Base-by-base conservation (phyloP, 169 alveolate genomes). In the Plasmodium coatneyi region DNA sequence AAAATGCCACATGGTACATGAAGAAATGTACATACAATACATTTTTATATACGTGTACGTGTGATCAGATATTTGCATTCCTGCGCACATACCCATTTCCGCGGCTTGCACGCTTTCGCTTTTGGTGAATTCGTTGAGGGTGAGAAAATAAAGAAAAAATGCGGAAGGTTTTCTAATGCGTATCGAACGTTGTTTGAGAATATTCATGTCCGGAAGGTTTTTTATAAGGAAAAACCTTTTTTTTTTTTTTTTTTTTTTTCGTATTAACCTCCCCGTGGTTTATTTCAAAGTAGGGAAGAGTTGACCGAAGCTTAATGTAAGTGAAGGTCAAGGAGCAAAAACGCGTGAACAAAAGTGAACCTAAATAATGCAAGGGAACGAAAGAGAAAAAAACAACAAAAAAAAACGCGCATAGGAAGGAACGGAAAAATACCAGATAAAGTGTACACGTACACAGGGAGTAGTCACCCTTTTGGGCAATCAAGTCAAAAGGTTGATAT, bases 221-320 rank as follows among this genome's bases (percentile, higher is more conserved):
- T 79, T 79, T 79, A 36, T 32, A 49, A 79, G 32, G 56, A 41
- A 79, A 79, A 76, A 2, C n/a, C 3, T 22, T 60, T 82, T 56
- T 82, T 82, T 52, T 82, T 56, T 82, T 82, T 82, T 46, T 82
- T 46, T 10, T 52, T 30, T 54, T 32, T 3, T 82, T 43, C 34
- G 16, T 28, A 12, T 5, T 66, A 0, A 0, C 76, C 36, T n/a
- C 76, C 36, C 76, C 30, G 14, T 19, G 41, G 30, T 25, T 66
- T 66, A 66, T 66, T 66, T 66, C 83, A 41, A 76, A 76, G n/a
- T 16, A 76, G 60, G 34, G 60, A 43, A 43, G 43, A 41, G 12
- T 4, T 25, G 60, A 30, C 14, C n/a, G 5, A 32, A 76, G 30
- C 36, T 19, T 16, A 76, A 76, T 30, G 70, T 36, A 41, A 41